Evolutionary conservation across 2,329 filamentous ascomycete genomes (phyloP).

Genomic region (Fusarium sp.): DNA sequence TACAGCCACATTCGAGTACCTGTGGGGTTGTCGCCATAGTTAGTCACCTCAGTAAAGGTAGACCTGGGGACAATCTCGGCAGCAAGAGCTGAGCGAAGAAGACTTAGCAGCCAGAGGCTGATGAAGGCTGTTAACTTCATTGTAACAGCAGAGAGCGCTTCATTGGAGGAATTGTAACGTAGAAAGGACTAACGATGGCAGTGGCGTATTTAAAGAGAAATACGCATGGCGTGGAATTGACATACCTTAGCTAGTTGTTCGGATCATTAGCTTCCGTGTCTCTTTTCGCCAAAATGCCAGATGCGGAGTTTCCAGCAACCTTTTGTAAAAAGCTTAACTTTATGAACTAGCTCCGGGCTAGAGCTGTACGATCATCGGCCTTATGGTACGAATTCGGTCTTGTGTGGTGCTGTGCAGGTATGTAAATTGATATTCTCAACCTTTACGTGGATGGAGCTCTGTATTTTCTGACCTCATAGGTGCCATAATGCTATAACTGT

Average conservation of each 20-base stretch:
- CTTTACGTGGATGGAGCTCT: background rate
- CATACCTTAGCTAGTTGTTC: background rate
- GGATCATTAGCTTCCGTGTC: background rate
- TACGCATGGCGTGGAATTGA: background rate
- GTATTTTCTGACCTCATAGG: too few species aligned
- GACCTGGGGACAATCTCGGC: slow-evolving; percentile 31
- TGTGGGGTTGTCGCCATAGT: slow-evolving; percentile 33
- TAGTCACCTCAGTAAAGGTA: slow-evolving; percentile 30
- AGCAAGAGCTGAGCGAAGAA: background rate
- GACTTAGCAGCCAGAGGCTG: slow-evolving; percentile 13
- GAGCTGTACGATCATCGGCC: background rate
- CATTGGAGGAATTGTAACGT: too few species aligned
- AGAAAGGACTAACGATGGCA: accelerated
- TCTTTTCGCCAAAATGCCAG: background rate
- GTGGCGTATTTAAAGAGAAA: background rate
- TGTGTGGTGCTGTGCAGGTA: too few species aligned
- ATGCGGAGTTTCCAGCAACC: too few species aligned
- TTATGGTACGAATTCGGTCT: background rate
- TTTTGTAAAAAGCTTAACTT: too few species aligned
- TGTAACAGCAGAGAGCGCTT: background rate
- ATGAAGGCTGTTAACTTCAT: slow-evolving; percentile 13
- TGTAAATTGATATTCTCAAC: too few species aligned
- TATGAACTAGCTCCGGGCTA: too few species aligned
- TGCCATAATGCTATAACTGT: too few species aligned
- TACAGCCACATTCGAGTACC: slow-evolving; percentile 43